A percentile compares a stretch with the other conserved stretches of the same genome.
These are phyloP conservation scores for Inonotus hispidus DNA, from an alignment of 1,284 basidiomycete genomes.

Conservation along the genomic window DNA sequence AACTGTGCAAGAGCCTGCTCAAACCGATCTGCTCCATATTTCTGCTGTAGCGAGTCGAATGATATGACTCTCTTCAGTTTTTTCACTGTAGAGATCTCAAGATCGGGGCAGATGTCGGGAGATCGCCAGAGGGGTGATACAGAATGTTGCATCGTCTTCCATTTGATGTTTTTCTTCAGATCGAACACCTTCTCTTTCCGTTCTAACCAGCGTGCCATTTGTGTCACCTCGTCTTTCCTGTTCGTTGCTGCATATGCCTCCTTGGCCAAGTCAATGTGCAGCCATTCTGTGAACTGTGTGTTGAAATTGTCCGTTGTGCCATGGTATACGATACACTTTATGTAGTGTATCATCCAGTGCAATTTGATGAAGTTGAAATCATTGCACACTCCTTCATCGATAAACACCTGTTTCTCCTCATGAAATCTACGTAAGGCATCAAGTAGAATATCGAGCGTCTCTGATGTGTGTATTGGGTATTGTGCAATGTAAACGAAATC, in stretches of 20 bases:
- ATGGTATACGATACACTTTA: slow-evolving; percentile 24
- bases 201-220: slow-evolving; percentile 33
- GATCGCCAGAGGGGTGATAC: background rate
- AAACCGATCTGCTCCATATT: background rate
- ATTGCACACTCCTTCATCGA: slow-evolving; percentile 21
- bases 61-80: background rate
- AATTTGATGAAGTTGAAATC: slow-evolving; percentile 35
- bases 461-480: slow-evolving; percentile 21
- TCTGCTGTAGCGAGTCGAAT: background rate
- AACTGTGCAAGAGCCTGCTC: background rate
- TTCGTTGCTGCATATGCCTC: slow-evolving; percentile 26
- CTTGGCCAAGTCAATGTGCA: slow-evolving; percentile 26
- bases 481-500: slow-evolving; percentile 29
- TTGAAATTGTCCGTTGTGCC: slow-evolving; percentile 32
- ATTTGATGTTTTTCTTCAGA: background rate
- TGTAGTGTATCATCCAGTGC: slow-evolving; percentile 28
- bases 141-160: background rate
- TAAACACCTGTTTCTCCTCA: slow-evolving; percentile 25
- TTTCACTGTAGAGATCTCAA: background rate
- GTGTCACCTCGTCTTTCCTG: slow-evolving; percentile 24
- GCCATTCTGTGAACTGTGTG: slow-evolving; percentile 27
- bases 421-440: slow-evolving; percentile 25
- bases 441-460: slow-evolving; percentile 22
- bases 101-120: background rate
- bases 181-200: slow-evolving; percentile 17